Percentiles rank a stretch among this genome's conserved stretches.
phyloP scores from a whole-genome alignment of 768 basidiomycete genomes.

The Russula sp. region DNA sequence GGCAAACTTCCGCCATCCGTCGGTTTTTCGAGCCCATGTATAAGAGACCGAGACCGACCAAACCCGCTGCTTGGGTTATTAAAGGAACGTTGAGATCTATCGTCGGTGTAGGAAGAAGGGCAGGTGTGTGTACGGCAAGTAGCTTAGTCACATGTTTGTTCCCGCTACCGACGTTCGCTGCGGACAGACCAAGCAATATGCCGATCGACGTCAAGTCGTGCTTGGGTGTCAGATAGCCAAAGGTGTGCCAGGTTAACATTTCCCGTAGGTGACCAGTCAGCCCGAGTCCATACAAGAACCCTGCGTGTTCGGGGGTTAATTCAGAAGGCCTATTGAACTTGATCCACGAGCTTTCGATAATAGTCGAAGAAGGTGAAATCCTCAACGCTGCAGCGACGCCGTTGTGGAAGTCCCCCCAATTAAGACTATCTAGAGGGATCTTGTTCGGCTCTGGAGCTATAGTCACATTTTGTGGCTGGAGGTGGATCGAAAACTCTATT shows the following conservation, averaged over 20 bases:
- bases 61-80: constrained; percentile 82
- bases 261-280: constrained; percentile 85
- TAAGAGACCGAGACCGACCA: constrained; percentile 82
- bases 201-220: constrained; percentile 95
- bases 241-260: constrained; percentile 93
- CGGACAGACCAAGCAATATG: constrained; percentile 87
- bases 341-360: constrained; percentile 92
- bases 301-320: constrained; percentile 91
- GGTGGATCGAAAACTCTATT: constrained; percentile 66
- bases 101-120: constrained; percentile 78
- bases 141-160: constrained; percentile 88
- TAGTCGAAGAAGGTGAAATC: constrained; percentile 64
- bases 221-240: constrained; percentile 90
- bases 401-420: constrained; percentile 98
- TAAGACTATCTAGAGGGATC: constrained; percentile 61
- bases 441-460: constrained; percentile 67
- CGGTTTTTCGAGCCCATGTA: constrained; percentile 85
- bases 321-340: constrained; percentile 92
- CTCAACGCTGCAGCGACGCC: constrained; percentile 91
- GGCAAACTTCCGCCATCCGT: constrained; percentile 88
- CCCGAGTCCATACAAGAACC: constrained; percentile 89
- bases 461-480: constrained; percentile 66
- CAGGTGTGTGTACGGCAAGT: constrained; percentile 88
- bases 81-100: constrained; percentile 89
- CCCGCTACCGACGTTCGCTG: constrained; percentile 79